These are phyloP conservation scores for Cetradonia linearis DNA, from an alignment of 495 filamentous ascomycete species.

Conservation along the genomic window DNA sequence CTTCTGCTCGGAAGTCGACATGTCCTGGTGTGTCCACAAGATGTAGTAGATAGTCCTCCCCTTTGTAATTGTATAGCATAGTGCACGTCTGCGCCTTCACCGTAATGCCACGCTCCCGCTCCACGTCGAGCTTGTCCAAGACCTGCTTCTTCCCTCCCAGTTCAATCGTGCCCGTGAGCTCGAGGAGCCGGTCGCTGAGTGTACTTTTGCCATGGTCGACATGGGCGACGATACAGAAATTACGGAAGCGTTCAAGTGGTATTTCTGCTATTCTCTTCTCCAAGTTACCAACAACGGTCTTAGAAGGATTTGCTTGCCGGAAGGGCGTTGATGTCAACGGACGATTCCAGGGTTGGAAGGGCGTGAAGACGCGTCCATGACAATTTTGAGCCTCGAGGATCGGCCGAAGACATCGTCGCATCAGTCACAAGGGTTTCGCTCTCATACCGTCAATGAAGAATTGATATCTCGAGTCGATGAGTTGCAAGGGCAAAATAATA, in stretches of 20 bases:
- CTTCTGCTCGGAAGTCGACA: conserved; percentile 94
- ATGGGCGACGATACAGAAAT: conserved; percentile 96
- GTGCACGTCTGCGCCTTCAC: conserved; percentile 98
- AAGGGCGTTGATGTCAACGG: conserved; percentile 34
- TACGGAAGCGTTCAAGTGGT: conserved; percentile 83
- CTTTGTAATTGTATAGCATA: conserved; percentile 85
- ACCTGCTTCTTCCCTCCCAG: conserved; percentile 88
- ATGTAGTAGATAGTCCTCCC: conserved; percentile 84
- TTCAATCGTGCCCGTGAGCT: conserved; percentile 88
- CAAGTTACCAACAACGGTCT: conserved; percentile 43
- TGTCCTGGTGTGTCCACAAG: conserved; percentile 95
- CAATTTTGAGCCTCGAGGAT: not conserved
- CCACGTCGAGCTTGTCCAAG: conserved; percentile 92
- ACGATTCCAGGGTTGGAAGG: conserved; percentile 1
- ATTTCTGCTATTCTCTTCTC: conserved; percentile 78
- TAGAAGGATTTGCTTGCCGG: conserved; percentile 32
- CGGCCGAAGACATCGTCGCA: conserved; percentile 29
- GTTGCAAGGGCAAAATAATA: not conserved
- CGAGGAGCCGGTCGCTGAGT: conserved; percentile 80
- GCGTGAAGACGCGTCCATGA: not conserved
- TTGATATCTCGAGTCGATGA: too few relatives aligned
- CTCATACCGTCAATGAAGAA: conserved; percentile 12
- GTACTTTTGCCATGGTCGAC: conserved; percentile 99
- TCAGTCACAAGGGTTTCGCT: conserved; percentile 14
- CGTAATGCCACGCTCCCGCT: conserved; percentile 90